These are phyloP conservation scores for Trapa incisa DNA, from an alignment of 345 rosid species.

Conservation along the genomic window DNA sequence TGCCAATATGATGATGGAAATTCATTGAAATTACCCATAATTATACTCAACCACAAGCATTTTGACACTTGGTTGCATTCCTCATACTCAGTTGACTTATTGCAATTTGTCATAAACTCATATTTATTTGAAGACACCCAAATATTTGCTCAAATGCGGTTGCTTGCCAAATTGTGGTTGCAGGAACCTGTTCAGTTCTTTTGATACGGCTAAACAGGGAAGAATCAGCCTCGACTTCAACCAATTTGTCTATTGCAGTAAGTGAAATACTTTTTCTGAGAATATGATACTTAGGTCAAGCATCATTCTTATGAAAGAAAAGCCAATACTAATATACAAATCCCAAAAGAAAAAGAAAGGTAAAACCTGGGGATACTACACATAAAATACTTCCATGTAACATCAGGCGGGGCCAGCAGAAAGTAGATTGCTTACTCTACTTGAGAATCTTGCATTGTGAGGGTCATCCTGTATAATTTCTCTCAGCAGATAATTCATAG, in stretches of 20 bases:
- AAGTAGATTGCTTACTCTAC: neutral
- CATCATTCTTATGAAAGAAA: neutral
- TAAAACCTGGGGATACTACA: neutral
- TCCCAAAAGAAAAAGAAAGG: neutral
- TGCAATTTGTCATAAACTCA: neutral
- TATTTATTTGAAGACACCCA: neutral
- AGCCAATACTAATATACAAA: neutral
- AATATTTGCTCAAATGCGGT: neutral
- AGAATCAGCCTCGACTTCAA: constrained; percentile 53
- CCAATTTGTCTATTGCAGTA: constrained; percentile 58
- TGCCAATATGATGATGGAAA: neutral
- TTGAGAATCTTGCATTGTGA: neutral
- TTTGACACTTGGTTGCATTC: neutral
- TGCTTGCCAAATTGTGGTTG: neutral
- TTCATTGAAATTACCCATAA: neutral
- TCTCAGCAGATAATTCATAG: neutral
- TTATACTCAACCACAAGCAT: neutral
- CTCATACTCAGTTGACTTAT: neutral
- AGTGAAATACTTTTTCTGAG: constrained; percentile 14
- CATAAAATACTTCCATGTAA: neutral
- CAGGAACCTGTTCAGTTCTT: constrained; percentile 57
- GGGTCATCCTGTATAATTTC: neutral
- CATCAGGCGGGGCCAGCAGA: neutral
- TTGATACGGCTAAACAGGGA: constrained; percentile 66
- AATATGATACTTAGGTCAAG: neutral